Percentiles rank a stretch among this genome's conserved stretches.
phyloP scores from a whole-genome alignment of 2,329 filamentous ascomycete genomes.

The Pezicula radicicola region DNA sequence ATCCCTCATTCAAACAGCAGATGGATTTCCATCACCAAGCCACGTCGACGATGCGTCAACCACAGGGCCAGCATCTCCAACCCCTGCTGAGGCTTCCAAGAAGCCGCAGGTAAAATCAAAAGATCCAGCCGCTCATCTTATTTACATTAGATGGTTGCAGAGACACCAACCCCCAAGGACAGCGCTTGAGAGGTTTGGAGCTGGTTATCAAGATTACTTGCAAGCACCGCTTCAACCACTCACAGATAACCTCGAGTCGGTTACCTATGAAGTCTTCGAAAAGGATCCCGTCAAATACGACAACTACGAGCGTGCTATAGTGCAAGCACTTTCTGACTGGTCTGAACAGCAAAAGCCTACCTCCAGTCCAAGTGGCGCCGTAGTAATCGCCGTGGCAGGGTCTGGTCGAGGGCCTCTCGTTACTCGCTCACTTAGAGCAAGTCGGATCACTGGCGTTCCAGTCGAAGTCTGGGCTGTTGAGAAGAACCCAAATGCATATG shows the following conservation, averaged over 20 bases:
- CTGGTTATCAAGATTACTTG: slow-evolving; percentile 87
- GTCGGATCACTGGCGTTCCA: slow-evolving; percentile 68
- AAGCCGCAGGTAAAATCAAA: slow-evolving; percentile 43
- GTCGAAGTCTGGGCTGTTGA: slow-evolving; percentile 91
- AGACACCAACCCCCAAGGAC: slow-evolving; percentile 69
- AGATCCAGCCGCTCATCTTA: slow-evolving; percentile 64
- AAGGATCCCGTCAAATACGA: slow-evolving; percentile 98
- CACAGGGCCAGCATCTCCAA: slow-evolving; percentile 53
- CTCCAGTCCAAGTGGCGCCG: slow-evolving; percentile 64
- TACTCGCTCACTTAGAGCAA: slow-evolving; percentile 79
- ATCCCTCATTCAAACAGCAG: slow-evolving; percentile 20
- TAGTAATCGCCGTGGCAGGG: slow-evolving; percentile 89
- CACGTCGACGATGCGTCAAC: slow-evolving; percentile 35
- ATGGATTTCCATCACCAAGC: slow-evolving; percentile 35
- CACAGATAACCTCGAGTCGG: slow-evolving; percentile 93
- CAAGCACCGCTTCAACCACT: slow-evolving; percentile 93
- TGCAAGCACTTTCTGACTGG: slow-evolving; percentile 80
- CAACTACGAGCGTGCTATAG: slow-evolving; percentile 86
- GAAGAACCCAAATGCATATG: slow-evolving; percentile 97
- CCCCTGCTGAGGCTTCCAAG: slow-evolving; percentile 61
- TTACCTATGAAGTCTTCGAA: slow-evolving; percentile 98
- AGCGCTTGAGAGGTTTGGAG: slow-evolving; percentile 65
- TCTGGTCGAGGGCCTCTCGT: slow-evolving; percentile 92
- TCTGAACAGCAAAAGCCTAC: slow-evolving; percentile 67
- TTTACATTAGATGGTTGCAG: slow-evolving; percentile 83